A percentile compares a stretch with the other conserved stretches of the same genome.
Evolutionary conservation across 2,329 filamentous ascomycete species (phyloP).

Genomic region (Coniochaeta pulveracea): DNA sequence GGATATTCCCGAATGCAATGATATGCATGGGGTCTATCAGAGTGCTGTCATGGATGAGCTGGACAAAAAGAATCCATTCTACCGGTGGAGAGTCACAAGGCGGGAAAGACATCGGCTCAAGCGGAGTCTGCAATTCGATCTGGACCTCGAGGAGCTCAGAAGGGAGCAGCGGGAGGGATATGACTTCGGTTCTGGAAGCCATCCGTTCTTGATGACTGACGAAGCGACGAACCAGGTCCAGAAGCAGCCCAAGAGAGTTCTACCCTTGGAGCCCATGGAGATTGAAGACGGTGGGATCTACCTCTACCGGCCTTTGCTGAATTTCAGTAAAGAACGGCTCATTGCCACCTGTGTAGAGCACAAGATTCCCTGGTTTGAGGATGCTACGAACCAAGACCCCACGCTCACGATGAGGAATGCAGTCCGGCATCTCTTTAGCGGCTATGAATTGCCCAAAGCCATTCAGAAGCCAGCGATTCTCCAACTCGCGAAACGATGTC

Average conservation of each 20-base stretch:
- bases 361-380: conserved; percentile 66
- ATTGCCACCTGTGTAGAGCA: conserved; percentile 62
- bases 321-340: conserved; percentile 62
- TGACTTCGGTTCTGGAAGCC: neutral
- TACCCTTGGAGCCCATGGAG: conserved; percentile 14
- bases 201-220: conserved; percentile 4
- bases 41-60: conserved; percentile 48
- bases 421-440: conserved; percentile 53
- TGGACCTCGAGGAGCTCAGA: conserved; percentile 11
- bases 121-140: conserved; percentile 13
- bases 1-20: conserved; percentile 75
- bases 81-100: conserved; percentile 21
- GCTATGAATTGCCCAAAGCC: conserved; percentile 52
- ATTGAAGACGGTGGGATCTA: conserved; percentile 56
- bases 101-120: conserved; percentile 14
- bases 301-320: conserved; percentile 58
- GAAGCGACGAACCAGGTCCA: conserved; percentile 14
- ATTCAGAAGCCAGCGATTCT: conserved; percentile 56
- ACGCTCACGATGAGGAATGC: conserved; percentile 75
- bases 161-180: neutral
- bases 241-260: conserved; percentile 6
- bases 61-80: conserved; percentile 19
- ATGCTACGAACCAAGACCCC: conserved; percentile 68
- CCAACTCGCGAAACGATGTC: conserved; percentile 41
- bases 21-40: conserved; percentile 58